Conservation (phyloP, 2,329 filamentous ascomycete species). For the Aureobasidium pullulans region DNA sequence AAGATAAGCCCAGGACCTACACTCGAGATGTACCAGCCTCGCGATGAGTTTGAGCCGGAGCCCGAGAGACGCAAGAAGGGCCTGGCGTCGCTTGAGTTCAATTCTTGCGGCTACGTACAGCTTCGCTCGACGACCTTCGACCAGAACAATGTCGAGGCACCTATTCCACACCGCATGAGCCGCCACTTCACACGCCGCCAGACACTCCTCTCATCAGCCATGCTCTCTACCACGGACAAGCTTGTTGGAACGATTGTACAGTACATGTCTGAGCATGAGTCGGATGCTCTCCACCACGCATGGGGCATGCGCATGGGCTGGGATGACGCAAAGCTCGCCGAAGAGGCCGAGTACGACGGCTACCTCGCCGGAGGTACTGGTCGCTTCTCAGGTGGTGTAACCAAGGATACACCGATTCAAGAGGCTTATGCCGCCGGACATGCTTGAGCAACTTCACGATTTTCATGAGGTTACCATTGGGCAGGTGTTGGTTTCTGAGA, state of each 20-base stretch:
- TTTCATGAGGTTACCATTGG: neutral
- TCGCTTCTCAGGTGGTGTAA: slow-evolving; percentile 29
- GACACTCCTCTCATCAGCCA: slow-evolving; percentile 26
- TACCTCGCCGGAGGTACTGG: slow-evolving; percentile 34
- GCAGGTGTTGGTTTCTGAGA: neutral
- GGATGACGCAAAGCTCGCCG: slow-evolving; percentile 24
- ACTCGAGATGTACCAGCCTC: slow-evolving; percentile 32
- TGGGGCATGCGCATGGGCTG: slow-evolving; percentile 29
- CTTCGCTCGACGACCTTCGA: slow-evolving; percentile 31
- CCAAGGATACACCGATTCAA: neutral
- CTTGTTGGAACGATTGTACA: slow-evolving; percentile 35
- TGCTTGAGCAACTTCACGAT: neutral
- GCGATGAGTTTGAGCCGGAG: slow-evolving; percentile 24
- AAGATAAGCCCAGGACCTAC: slow-evolving; percentile 42
- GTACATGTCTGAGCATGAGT: slow-evolving; percentile 27
- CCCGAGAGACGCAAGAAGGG: slow-evolving; percentile 23
- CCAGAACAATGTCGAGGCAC: slow-evolving; percentile 28
- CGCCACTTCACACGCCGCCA: slow-evolving; percentile 27
- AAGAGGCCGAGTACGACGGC: slow-evolving; percentile 36
- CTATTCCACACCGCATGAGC: slow-evolving; percentile 15
- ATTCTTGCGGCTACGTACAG: slow-evolving; percentile 55
- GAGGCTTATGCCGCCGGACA: neutral
- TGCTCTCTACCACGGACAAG: slow-evolving; percentile 31
- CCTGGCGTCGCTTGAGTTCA: slow-evolving; percentile 43
- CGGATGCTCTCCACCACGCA: slow-evolving; percentile 24